Conservation (phyloP, 495 filamentous ascomycete species). For the Penicillium dipodomyicola region DNA sequence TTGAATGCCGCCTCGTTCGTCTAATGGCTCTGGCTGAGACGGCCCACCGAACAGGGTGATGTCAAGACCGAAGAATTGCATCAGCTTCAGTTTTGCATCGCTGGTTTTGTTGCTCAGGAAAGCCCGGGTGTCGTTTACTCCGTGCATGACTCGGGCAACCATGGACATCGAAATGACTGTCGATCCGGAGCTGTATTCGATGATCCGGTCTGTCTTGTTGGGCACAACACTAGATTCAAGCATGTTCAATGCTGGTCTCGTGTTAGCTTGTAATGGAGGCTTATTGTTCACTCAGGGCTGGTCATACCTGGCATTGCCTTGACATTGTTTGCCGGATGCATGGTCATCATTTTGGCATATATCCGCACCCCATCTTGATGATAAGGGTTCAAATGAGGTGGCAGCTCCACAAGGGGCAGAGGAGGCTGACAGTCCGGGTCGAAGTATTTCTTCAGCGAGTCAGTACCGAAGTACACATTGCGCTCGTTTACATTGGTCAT, state of each 20-base stretch:
- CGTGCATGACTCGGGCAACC: slow-evolving; percentile 52
- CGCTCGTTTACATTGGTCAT: slow-evolving; percentile 45
- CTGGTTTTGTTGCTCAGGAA: slow-evolving; percentile 62
- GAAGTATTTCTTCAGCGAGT: slow-evolving; percentile 56
- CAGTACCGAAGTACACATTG: slow-evolving; percentile 56
- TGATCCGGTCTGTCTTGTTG: slow-evolving; percentile 47
- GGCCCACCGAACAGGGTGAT: slow-evolving; percentile 57
- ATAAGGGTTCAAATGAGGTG: slow-evolving; percentile 54
- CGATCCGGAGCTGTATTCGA: slow-evolving; percentile 62
- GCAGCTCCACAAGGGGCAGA: slow-evolving; percentile 59
- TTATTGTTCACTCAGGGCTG: neutral
- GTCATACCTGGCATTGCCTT: slow-evolving; percentile 59
- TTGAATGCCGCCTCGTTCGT: slow-evolving; percentile 54
- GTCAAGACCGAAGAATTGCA: slow-evolving; percentile 60
- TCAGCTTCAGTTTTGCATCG: slow-evolving; percentile 49
- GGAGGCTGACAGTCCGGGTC: slow-evolving; percentile 56
- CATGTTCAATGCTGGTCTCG: slow-evolving; percentile 51
- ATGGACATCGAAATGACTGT: slow-evolving; percentile 61
- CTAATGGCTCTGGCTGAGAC: slow-evolving; percentile 55
- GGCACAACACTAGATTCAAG: slow-evolving; percentile 46
- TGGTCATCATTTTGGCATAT: slow-evolving; percentile 63
- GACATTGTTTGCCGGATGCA: slow-evolving; percentile 62
- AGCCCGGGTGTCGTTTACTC: slow-evolving; percentile 51
- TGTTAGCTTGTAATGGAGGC: slow-evolving; percentile 1
- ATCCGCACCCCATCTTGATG: slow-evolving; percentile 57